phyloP scores from a whole-genome alignment of 305 asterid species.

The Ilex paraguariensis region DNA sequence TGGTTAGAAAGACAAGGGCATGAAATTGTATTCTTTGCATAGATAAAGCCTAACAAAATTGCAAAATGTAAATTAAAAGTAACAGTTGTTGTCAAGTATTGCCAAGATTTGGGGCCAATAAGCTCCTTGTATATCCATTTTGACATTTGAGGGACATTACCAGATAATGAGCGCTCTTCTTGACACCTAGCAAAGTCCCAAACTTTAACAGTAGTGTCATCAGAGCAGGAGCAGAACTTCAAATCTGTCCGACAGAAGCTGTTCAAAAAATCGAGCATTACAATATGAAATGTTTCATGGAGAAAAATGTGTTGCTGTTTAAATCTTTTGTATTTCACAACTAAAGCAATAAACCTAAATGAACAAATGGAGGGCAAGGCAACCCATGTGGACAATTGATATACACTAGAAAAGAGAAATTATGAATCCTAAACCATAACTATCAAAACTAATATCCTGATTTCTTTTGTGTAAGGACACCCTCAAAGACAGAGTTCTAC shows the following conservation, averaged over 20 bases:
- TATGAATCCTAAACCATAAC: no score
- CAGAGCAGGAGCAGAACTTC: constrained; percentile 99
- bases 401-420: no score
- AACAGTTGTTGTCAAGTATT: not conserved
- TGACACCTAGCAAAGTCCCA: constrained; percentile 99
- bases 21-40: not conserved
- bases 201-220: constrained; percentile 94
- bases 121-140: constrained; percentile 12
- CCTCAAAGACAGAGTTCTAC: constrained; percentile 27
- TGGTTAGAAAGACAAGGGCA: not conserved
- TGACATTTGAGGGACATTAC: constrained; percentile 64
- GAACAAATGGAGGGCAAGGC: no score
- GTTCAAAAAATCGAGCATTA: constrained; percentile 11
- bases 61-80: not conserved
- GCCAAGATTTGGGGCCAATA: constrained; percentile 1
- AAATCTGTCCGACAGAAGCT: constrained; percentile 98
- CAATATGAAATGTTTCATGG: not conserved
- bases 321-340: no score
- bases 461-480: no score
- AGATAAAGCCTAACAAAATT: no score
- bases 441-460: no score
- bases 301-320: not conserved
- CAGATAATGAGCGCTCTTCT: constrained; percentile 92
- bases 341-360: no score
- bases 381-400: no score